Evolutionary conservation across 768 basidiomycete species (phyloP), one percentile per base, ranked within the genome.

Genomic region (Podaxis sp.): DNA sequence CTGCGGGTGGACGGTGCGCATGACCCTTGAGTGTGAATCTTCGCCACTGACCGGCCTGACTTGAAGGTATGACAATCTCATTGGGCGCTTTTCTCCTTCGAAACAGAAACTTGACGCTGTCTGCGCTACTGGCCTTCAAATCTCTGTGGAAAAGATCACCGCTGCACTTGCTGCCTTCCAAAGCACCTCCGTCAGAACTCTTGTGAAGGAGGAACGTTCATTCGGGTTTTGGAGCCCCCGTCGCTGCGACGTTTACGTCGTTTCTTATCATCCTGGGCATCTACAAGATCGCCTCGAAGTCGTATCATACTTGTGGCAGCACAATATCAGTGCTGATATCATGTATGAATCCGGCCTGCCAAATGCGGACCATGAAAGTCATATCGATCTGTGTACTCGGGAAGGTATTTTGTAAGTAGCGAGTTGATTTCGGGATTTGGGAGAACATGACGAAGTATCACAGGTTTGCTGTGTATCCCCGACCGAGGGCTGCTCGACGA

Each of bases 191-290:
- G 82, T 91, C 40, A 87, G 86, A 70, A 81, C 82, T 2, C 78
- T 92, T 4, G 77, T 92, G 57, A 93, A 89, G 71, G 90, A 93
- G 68, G 85, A 87, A 63, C 84, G 86, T 11, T 93, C 93, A 0
- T 94, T 93, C 64, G 93, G 93, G 0, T 91, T 86, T 69, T 94
- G 91, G 91, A 91, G 90, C 72, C 93, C 93, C n/a, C 82, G 92
- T 15, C 80, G 91, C 41, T 94, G 93, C 66, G 93, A 94, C 65
- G 93, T 94, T 11, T 94, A 94, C 65, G 80, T 94, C 12, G 85
- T 93, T 27, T 91, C 91, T 0, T 91, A 88, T 63, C 86, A 90
- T 64, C 77, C 85, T 7, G 92, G 93, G 9, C 81, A 87, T 68
- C 76, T 94, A 38, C 84, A 87, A 64, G 93, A 93, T 56, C 81